These are phyloP conservation scores for Claviceps spartinae DNA, from an alignment of 2,329 filamentous ascomycete species.

Conservation along the genomic window DNA sequence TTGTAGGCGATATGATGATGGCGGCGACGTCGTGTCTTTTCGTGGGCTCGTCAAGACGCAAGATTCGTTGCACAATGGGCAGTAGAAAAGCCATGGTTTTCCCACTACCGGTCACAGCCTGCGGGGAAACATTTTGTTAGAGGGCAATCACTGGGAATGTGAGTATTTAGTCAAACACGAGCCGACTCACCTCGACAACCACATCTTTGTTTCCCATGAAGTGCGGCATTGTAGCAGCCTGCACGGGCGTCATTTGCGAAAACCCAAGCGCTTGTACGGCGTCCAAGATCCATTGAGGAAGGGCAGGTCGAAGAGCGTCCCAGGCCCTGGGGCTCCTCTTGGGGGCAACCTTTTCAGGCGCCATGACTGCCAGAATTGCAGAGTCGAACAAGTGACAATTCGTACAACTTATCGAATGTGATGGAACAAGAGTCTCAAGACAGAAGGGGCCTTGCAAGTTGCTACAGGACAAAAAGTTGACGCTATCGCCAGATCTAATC, in stretches of 20 bases:
- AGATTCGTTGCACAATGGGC: slow-evolving; percentile 67
- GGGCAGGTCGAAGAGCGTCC: slow-evolving; percentile 24
- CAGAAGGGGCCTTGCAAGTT: too few species aligned
- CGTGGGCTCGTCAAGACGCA: slow-evolving; percentile 66
- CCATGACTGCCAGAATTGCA: slow-evolving; percentile 13
- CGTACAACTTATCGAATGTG: too few species aligned
- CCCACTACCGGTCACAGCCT: slow-evolving; percentile 80
- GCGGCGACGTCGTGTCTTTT: slow-evolving; percentile 84
- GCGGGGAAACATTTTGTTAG: not conserved
- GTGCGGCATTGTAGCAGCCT: slow-evolving; percentile 78
- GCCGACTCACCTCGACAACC: slow-evolving; percentile 56
- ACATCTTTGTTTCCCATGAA: slow-evolving; percentile 87
- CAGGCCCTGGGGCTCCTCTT: slow-evolving; percentile 37
- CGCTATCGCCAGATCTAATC: slow-evolving; percentile 12
- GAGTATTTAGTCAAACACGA: not conserved
- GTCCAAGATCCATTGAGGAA: slow-evolving; percentile 64
- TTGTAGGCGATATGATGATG: slow-evolving; percentile 80
- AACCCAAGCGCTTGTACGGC: slow-evolving; percentile 79
- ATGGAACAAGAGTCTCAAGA: too few species aligned
- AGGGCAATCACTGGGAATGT: not conserved
- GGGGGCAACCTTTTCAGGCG: slow-evolving; percentile 16
- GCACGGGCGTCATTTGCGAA: slow-evolving; percentile 80
- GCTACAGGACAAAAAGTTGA: slow-evolving; percentile 4
- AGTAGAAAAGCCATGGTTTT: slow-evolving; percentile 83
- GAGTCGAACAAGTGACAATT: not conserved